A percentile compares a stretch with the other conserved stretches of the same genome.
Conservation (phyloP, 805 yeast genomes). For the Hanseniaspora nectarophila region DNA sequence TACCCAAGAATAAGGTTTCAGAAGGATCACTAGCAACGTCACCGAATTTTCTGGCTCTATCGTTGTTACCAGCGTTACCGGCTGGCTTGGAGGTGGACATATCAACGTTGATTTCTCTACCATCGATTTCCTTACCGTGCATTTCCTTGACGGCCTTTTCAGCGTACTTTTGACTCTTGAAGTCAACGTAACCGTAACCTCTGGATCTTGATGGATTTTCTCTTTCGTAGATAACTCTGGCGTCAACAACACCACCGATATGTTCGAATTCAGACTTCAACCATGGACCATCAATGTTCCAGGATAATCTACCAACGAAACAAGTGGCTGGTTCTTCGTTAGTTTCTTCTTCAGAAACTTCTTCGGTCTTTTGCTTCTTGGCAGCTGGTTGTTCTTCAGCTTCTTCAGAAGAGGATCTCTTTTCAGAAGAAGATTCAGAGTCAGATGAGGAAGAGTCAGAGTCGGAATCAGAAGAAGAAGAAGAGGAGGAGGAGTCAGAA, state of each 20-base stretch:
- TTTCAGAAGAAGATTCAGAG: constrained; percentile 23
- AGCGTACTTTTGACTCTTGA: constrained; percentile 62
- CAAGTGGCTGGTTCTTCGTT: constrained; percentile 69
- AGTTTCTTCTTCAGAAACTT: constrained; percentile 28
- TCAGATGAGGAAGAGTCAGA: constrained; percentile 21
- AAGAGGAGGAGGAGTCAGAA: constrained; percentile 19
- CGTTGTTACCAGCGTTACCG: constrained; percentile 40
- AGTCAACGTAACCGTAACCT: constrained; percentile 97
- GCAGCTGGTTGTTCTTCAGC: constrained; percentile 25
- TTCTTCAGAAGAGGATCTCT: constrained; percentile 21
- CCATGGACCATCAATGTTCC: constrained; percentile 96
- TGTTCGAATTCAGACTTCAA: constrained; percentile 74
- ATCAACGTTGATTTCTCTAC: constrained; percentile 91
- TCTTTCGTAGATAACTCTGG: constrained; percentile 90
- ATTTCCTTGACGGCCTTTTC: constrained; percentile 71
- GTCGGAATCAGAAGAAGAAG: constrained; percentile 28
- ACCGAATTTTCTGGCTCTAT: constrained; percentile 82
- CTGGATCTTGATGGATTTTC: constrained; percentile 73
- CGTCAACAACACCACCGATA: constrained; percentile 67
- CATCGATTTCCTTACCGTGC: constrained; percentile 93
- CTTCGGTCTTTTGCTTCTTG: constrained; percentile 30
- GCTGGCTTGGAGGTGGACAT: constrained; percentile 75
- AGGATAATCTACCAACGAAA: constrained; percentile 93
- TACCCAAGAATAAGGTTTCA: constrained; percentile 92
- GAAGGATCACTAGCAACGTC: constrained; percentile 86